Conservation (phyloP, 2,329 filamentous ascomycete species). For the Chaetomium strumarium region DNA sequence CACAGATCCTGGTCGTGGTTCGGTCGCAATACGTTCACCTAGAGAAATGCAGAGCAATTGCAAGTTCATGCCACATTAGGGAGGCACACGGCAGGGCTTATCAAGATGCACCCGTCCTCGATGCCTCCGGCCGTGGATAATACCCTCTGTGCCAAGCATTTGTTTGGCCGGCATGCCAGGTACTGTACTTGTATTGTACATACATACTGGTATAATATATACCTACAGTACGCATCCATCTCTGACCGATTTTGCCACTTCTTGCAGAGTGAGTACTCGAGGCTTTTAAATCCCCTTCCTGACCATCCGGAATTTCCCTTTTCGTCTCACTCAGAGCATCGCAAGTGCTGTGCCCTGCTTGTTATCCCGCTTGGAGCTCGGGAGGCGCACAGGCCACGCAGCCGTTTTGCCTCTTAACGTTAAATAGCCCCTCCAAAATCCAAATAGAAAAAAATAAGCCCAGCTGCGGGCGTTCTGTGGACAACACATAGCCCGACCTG, state of each 20-base stretch:
- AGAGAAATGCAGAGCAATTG: constrained; percentile 13
- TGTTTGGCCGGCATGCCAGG: not conserved
- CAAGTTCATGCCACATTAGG: constrained; percentile 6
- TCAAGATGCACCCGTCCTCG: constrained; percentile 13
- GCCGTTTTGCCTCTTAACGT: not conserved
- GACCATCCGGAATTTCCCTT: constrained; percentile 14
- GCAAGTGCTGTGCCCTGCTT: too few species aligned
- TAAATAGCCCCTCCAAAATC: constrained; percentile 14
- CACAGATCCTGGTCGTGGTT: constrained; percentile 16
- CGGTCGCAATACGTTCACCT: constrained; percentile 13
- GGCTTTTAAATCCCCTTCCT: not conserved
- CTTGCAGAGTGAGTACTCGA: constrained; percentile 8
- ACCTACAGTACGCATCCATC: too few species aligned
- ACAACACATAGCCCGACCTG: constrained; percentile 27
- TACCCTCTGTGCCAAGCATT: not conserved
- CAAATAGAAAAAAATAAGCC: constrained; percentile 15
- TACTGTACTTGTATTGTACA: not conserved
- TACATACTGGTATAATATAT: too few species aligned
- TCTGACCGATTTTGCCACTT: constrained; percentile 5
- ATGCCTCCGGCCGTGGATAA: constrained; percentile 8
- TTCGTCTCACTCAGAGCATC: too few species aligned
- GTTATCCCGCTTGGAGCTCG: not conserved
- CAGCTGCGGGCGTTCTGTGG: constrained; percentile 18
- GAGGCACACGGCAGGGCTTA: constrained; percentile 13
- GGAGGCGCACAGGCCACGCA: constrained; percentile 19